Base-by-base conservation (phyloP, 2,329 filamentous ascomycete species). In the Colletotrichum noveboracense region DNA sequence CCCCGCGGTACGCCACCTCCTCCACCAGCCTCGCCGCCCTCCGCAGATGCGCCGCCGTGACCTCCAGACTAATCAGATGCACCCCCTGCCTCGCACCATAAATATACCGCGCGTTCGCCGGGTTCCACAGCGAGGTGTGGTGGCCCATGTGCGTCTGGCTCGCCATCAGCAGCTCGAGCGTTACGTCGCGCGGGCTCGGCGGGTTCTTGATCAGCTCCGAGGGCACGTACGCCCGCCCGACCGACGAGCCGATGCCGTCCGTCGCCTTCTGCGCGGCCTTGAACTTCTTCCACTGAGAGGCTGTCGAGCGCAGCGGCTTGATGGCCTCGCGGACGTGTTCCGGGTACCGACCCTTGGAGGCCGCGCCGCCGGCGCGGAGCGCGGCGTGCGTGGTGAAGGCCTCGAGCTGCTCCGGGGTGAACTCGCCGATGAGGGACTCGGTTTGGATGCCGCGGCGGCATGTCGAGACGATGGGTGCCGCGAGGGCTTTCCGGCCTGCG, bases 21-120 rank as follows among this genome's bases (percentile, higher is more conserved):
- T 96, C 93, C 3, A 98, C 95, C 6, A 99, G 93, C 80, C 96
- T 94, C n/a, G 96, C 95, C 6, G 97, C 96, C 66, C 97, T 93
- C n/a, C 96, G 93, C 71, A 99, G 90, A 85, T 98, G 94, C 18
- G 96, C 94, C 16, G 96, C 95, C 36, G 95, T 98, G 76, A 92
- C 90, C 83, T 99, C 97, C 5, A 98, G 92, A 12, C 94, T 94
- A 84, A 99, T 98, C 83, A 99, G 96, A 86, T 98, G 96, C 76
- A 98, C 93, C 18, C 94, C 95, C 79, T 97, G 91, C 60, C 97
- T 91, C 77, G 98, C 91, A 80, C 97, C 97, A 83, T 95, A 96
- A 83, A 99, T 98, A 87, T 98, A 98, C 79, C 94, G 92, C 78
- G 96, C 93, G 87, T 98, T 99, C 68, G 92, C 93, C 13, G 97